Evolutionary conservation across 805 yeast species (phyloP).

Genomic region (Sungouiella blattae): DNA sequence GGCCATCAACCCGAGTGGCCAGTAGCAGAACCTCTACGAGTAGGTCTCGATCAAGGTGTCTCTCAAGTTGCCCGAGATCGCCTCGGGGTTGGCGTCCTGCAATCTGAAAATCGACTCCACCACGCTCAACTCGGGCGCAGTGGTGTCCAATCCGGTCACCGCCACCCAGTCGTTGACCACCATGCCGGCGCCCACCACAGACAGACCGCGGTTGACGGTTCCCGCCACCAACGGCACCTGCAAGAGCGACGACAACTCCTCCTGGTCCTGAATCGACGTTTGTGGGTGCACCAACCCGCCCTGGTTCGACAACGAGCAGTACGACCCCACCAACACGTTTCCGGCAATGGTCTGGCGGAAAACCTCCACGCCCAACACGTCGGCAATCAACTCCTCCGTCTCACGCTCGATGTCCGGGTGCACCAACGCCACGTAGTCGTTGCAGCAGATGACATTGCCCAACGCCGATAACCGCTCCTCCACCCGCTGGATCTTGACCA

Average conservation of each 20-base stretch:
- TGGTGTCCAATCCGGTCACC: slow-evolving; percentile 94
- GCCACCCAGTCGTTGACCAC: slow-evolving; percentile 98
- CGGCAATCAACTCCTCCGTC: slow-evolving; percentile 97
- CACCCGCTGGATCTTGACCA: slow-evolving; percentile 93
- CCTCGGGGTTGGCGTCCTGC: slow-evolving; percentile 87
- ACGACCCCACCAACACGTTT: slow-evolving; percentile 94
- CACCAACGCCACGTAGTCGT: slow-evolving; percentile 97
- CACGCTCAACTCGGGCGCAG: slow-evolving; percentile 97
- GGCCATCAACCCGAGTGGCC: too few species aligned
- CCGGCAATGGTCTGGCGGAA: slow-evolving; percentile 99
- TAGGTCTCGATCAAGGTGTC: slow-evolving; percentile 92
- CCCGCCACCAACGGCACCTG: slow-evolving; percentile 99
- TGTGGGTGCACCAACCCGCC: slow-evolving; percentile 99
- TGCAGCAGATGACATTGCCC: slow-evolving; percentile 97
- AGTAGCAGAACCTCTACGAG: too few species aligned
- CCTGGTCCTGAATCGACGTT: slow-evolving; percentile 96
- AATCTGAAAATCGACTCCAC: slow-evolving; percentile 93
- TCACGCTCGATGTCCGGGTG: slow-evolving; percentile 99
- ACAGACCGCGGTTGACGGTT: slow-evolving; percentile 94
- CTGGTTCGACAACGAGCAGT: slow-evolving; percentile 91
- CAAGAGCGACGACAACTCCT: slow-evolving; percentile 88
- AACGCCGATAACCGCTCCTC: slow-evolving; percentile 96
- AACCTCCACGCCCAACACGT: slow-evolving; percentile 96
- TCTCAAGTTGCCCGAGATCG: slow-evolving; percentile 80
- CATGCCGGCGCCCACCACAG: slow-evolving; percentile 98